Base-by-base conservation (phyloP, 768 basidiomycete species). In the Termitomyces sp. region DNA sequence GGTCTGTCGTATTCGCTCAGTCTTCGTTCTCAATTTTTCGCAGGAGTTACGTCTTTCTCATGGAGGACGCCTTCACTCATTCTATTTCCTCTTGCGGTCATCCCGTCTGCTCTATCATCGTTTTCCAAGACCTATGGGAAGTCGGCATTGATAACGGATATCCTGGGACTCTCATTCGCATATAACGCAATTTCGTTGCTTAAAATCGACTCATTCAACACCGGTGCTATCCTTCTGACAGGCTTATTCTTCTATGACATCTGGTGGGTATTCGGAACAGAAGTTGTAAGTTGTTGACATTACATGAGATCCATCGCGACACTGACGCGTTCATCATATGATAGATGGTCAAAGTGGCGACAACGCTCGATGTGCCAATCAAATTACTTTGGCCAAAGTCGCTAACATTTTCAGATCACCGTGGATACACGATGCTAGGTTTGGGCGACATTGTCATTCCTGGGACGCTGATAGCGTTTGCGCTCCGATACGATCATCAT, bases 261-360 rank as follows among this genome's bases (percentile, higher is more conserved):
- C 38, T 96, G 87, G 81, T 97, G 91, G 91, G 93, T 95, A 2
- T 95, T 94, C 67, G 90, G 89, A 18, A 89, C 89, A 0, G 81
- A 85, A 63, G 90, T 93, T 70, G 90, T 90, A 68, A 66, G 88
- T 75, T 11, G 1, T 35, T 22, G 0, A 23, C 9, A 11, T 16
- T 16, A 31, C 6, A 35, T 25, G 25, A 16, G 29, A 31, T 27
- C 39, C 11, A 16, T 6, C 38, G 33, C 16, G 23, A 12, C 29
- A 15, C n/a, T 20, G 41, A 54, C 10, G 6, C 16, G 7, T 36
- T 16, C 11, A 15, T 38, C 35, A 22, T 31, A 27, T 18, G 56
- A 10, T 62, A 93, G 90, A 98, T 98, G 95, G 86, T 96, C 22
- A 85, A 85, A 60, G 96, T 98, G 2, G 96, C 96, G 1, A 94